Evolutionary conservation across 2,329 filamentous ascomycete species (phyloP).

Genomic region (Orbilia blumenaviensis): DNA sequence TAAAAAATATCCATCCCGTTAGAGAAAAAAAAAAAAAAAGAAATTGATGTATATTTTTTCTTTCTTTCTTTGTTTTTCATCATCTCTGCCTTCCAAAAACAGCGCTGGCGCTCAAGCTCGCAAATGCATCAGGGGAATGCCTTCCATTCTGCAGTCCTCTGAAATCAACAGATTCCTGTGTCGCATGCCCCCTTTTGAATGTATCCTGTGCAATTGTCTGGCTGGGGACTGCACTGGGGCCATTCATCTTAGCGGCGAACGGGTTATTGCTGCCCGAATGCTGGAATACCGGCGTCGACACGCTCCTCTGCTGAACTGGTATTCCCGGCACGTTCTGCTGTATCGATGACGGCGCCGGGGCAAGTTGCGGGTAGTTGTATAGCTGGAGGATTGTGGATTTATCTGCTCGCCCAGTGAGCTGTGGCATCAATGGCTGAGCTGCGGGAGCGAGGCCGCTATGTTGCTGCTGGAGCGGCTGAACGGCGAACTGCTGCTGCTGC

Average conservation of each 20-base stretch:
- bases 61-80: background rate
- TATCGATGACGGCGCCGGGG: conserved; percentile 59
- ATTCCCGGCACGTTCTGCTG: conserved; percentile 34
- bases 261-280: conserved; percentile 57
- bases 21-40: too few relatives aligned
- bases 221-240: background rate
- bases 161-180: conserved; percentile 58
- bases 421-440: conserved; percentile 58
- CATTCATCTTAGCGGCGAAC: conserved; percentile 54
- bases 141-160: conserved; percentile 56
- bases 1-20: too few relatives aligned
- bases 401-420: conserved; percentile 68
- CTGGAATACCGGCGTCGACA: conserved; percentile 45
- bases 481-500: conserved; percentile 59
- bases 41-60: background rate
- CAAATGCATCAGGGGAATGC: conserved; percentile 58
- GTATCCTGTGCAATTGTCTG: background rate
- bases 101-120: conserved; percentile 55
- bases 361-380: conserved; percentile 71
- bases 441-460: conserved; percentile 56
- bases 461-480: conserved; percentile 60
- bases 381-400: conserved; percentile 80
- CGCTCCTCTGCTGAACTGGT: conserved; percentile 48
- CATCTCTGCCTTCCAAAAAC: conserved; percentile 38
- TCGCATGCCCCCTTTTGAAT: conserved; percentile 55